These are phyloP conservation scores for Debaryomyces fabryi DNA, from an alignment of 1,139 yeast genomes.

Conservation along the genomic window DNA sequence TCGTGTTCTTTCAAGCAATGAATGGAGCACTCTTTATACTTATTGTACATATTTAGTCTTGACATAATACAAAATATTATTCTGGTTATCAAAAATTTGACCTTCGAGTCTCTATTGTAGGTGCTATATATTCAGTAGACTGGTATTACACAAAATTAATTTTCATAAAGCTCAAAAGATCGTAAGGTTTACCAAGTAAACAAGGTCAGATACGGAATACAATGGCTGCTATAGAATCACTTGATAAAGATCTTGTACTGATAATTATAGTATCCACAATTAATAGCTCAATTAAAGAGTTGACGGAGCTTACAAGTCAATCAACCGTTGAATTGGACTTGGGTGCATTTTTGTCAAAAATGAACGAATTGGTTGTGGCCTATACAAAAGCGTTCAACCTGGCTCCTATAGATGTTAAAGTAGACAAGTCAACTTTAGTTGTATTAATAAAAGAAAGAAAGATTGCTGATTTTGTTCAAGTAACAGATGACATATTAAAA, in stretches of 20 bases:
- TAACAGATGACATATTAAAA: constrained; percentile 20
- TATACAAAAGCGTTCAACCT: constrained; percentile 19
- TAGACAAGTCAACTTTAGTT: constrained; percentile 16
- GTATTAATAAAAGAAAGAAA: constrained; percentile 15
- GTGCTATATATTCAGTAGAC: background rate
- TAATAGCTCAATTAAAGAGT: constrained; percentile 25
- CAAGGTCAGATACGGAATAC: background rate
- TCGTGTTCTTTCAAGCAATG: background rate
- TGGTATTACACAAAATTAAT: background rate
- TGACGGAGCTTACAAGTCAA: constrained; percentile 14
- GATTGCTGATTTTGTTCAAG: constrained; percentile 23
- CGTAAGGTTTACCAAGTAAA: background rate
- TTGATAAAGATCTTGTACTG: constrained; percentile 24
- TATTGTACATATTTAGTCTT: constrained; percentile 13
- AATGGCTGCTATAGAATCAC: constrained; percentile 17
- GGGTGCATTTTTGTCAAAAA: constrained; percentile 21
- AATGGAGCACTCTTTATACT: constrained; percentile 2
- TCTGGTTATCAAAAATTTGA: background rate
- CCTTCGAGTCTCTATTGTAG: background rate
- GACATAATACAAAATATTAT: constrained; percentile 9
- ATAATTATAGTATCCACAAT: constrained; percentile 35
- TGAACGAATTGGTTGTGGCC: constrained; percentile 20
- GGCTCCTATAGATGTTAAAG: background rate
- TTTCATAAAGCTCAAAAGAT: background rate
- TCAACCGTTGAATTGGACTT: constrained; percentile 16